Evolutionary conservation across 441 rosid genomes (phyloP), one percentile per base, ranked within the genome.

Genomic region (Syzygium syzygioides): DNA sequence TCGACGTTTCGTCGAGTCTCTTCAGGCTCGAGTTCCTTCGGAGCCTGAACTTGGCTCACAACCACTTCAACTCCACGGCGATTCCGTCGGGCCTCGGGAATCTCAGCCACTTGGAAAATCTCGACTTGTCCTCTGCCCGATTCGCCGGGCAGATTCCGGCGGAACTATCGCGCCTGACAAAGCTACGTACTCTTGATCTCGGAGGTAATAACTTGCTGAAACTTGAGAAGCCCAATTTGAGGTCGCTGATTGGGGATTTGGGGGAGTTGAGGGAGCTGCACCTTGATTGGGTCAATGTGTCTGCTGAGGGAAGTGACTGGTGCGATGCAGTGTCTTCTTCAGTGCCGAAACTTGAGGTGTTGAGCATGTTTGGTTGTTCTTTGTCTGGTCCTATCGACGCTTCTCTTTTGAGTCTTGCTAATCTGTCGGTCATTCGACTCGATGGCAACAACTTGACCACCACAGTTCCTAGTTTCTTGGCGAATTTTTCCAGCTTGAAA

Each of bases 351-450:
- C 66, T 60, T 12, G 32, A 60, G 66, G 32, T 60, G 32, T 60
- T 60, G 32, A 60, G 66, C 66, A 60, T 60, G 66, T 5, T 7
- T 3, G 13, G 0, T 0, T 60, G 18, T 60, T 60, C 17, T 60
- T 9, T 60, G 4, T 60, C 17, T 60, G 66, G 66, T 60, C 66
- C 66, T 12, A 10, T 60, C 3, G 7, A 0, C 0, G 2, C 17
- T 34, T 86, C 57, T 25, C 60, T 86, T 14, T 0, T 19, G 83
- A 50, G 12, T 64, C 88, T 86, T 37, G 41, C 28, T 23, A 88
- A 56, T 84, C 50, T 92, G 0, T 86, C 68, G 1, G 88, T 76
- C 12, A 90, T 92, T 76, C 90, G 60, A 30, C 60, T 85, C 80
- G 56, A 6, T 28, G 2, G 11, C 20, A 89, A 89, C 12, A 0